Evolutionary conservation across 768 basidiomycete species (phyloP).

Genomic region (Mrakia hoshinonis): DNA sequence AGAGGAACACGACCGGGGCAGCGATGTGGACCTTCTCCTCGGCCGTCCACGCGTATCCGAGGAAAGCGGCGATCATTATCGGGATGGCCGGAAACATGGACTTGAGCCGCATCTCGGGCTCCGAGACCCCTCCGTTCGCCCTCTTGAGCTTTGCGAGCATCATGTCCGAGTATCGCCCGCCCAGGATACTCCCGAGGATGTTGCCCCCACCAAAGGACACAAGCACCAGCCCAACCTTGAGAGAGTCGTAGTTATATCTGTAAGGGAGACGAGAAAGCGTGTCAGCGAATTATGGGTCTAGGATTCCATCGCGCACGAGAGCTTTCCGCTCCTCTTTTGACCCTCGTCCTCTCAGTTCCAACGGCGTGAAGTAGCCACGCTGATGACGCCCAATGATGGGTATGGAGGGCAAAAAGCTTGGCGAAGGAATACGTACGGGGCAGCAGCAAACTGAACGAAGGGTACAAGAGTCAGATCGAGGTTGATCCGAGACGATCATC

Average conservation of each 20-base stretch:
- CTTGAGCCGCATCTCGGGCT: conserved; percentile 48
- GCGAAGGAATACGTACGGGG: not conserved
- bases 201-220: conserved; percentile 53
- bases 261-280: conserved; percentile 35
- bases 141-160: conserved; percentile 46
- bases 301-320: too few relatives aligned
- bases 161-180: conserved; percentile 55
- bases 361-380: too few relatives aligned
- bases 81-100: conserved; percentile 45
- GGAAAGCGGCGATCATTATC: conserved; percentile 52
- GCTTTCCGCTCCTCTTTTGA: too few relatives aligned
- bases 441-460: conserved; percentile 8
- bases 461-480: not conserved
- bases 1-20: conserved; percentile 61
- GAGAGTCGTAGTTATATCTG: conserved; percentile 56
- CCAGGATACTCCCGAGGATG: conserved; percentile 41
- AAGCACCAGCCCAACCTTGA: conserved; percentile 67
- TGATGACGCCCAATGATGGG: too few relatives aligned
- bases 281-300: too few relatives aligned
- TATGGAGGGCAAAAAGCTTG: not conserved
- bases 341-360: too few relatives aligned
- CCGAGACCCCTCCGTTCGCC: conserved; percentile 46
- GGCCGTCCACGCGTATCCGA: conserved; percentile 69
- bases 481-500: not conserved
- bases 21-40: conserved; percentile 53